Percentiles rank a stretch among this genome's conserved stretches.
phyloP scores from a whole-genome alignment of 345 rosid species.

The Tarenaya hassleriana region DNA sequence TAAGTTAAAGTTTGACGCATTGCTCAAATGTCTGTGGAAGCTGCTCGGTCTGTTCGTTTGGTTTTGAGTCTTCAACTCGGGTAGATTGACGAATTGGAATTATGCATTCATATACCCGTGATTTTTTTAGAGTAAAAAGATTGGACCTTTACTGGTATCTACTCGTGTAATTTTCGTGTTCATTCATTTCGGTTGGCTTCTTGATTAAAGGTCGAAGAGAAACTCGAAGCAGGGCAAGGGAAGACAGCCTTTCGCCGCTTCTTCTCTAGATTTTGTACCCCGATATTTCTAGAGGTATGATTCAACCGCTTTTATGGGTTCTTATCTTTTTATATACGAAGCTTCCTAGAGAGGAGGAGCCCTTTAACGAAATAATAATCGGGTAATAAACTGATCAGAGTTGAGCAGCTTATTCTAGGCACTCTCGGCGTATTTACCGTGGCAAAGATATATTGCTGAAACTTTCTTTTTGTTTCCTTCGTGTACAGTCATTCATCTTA shows the following conservation, averaged over 20 bases:
- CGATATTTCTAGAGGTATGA: constrained; percentile 89
- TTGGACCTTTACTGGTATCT: too few relatives aligned
- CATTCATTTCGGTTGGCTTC: too few relatives aligned
- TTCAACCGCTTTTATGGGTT: too few relatives aligned
- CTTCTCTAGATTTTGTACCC: constrained; percentile 93
- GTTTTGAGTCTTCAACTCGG: too few relatives aligned
- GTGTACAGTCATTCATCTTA: constrained; percentile 79
- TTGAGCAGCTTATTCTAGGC: not conserved
- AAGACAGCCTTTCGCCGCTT: constrained; percentile 73
- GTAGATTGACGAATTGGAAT: too few relatives aligned
- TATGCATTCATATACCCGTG: too few relatives aligned
- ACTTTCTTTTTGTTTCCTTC: constrained; percentile 5
- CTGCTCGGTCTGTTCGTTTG: too few relatives aligned
- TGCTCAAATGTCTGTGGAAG: too few relatives aligned
- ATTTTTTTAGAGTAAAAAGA: too few relatives aligned
- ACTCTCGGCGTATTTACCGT: too few relatives aligned
- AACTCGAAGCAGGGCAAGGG: constrained; percentile 87
- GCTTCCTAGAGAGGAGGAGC: not conserved
- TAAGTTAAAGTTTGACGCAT: too few relatives aligned
- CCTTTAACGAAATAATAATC: not conserved
- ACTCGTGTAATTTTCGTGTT: too few relatives aligned
- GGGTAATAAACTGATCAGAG: not conserved
- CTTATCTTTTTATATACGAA: not conserved
- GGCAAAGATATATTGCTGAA: not conserved
- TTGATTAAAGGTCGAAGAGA: constrained; percentile 83